Percentiles rank a stretch among this genome's conserved stretches.
Conservation (phyloP, 306 rosid genomes). For the Elaeagnus macrophylla region DNA sequence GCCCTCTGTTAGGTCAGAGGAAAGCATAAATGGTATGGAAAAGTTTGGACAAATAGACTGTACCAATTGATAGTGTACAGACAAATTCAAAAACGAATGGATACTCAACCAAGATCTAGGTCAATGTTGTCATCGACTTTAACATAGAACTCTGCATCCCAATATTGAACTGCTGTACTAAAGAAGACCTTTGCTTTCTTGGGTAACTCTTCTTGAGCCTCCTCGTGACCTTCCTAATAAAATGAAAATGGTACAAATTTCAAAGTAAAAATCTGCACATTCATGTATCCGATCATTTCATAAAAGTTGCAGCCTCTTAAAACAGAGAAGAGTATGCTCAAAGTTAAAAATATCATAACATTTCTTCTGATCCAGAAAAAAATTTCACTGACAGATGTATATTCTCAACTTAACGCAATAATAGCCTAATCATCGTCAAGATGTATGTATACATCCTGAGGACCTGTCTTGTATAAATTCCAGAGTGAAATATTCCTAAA, state of each 20-base stretch:
- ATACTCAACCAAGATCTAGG: conserved; percentile 73
- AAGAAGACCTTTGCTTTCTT: conserved; percentile 84
- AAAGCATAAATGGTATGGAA: conserved; percentile 16
- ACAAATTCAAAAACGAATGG: conserved; percentile 9
- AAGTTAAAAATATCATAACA: too few species aligned
- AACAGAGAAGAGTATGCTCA: too few species aligned
- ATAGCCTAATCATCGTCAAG: too few species aligned
- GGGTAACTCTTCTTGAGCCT: conserved; percentile 92
- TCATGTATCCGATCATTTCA: conserved; percentile 5
- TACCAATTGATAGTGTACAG: conserved; percentile 9
- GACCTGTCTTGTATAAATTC: not conserved
- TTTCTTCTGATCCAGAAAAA: too few species aligned
- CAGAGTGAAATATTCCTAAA: not conserved
- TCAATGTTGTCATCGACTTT: conserved; percentile 79
- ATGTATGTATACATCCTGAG: not conserved
- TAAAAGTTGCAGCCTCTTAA: conserved; percentile 7
- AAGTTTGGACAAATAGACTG: conserved; percentile 6
- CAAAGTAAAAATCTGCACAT: conserved; percentile 15
- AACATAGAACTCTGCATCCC: conserved; percentile 96
- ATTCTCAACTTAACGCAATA: too few species aligned
- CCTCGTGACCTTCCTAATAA: conserved; percentile 92
- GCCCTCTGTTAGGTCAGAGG: conserved; percentile 55
- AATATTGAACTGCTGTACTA: conserved; percentile 84
- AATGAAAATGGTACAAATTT: conserved; percentile 21
- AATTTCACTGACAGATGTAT: too few species aligned